phyloP scores from a whole-genome alignment of 2,329 filamentous ascomycete genomes.

The Colletotrichum agaves region DNA sequence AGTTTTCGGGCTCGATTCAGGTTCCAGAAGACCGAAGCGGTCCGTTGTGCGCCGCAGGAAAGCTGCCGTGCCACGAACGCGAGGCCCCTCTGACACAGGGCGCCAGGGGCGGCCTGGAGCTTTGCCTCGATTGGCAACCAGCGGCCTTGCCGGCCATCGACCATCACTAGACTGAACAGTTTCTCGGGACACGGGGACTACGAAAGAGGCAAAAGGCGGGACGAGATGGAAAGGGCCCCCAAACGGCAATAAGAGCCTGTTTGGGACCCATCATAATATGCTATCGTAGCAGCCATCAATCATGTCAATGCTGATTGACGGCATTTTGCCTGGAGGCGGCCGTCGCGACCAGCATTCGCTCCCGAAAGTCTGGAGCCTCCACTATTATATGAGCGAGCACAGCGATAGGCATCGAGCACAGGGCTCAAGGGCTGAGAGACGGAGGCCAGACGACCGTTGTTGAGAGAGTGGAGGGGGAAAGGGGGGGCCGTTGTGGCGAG shows the following conservation, averaged over 20 bases:
- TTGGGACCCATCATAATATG: not conserved
- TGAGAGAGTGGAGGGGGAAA: not conserved
- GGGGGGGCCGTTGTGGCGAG: not conserved
- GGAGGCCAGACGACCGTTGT: conserved; percentile 37
- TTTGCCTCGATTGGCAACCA: not conserved
- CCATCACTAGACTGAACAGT: not conserved
- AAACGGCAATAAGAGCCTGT: not conserved
- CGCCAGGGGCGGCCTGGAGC: not conserved
- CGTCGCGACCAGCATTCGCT: not conserved
- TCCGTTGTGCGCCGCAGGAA: not conserved
- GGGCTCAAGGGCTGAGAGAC: conserved; percentile 16
- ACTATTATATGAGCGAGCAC: conserved; percentile 1
- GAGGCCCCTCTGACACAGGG: not conserved
- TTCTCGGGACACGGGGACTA: not conserved
- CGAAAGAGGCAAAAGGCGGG: not conserved
- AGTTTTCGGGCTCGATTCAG: not conserved
- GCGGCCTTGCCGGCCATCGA: not conserved
- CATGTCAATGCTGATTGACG: conserved; percentile 1
- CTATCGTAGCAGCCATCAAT: conserved; percentile 2
- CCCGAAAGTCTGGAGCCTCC: conserved; percentile 16
- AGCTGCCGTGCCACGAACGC: not conserved
- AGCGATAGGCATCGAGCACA: conserved; percentile 11
- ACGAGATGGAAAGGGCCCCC: not conserved
- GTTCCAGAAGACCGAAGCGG: conserved; percentile 13
- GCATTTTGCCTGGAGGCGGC: conserved; percentile 1